These are phyloP conservation scores for Penicillium roqueforti DNA, from an alignment of 495 filamentous ascomycete genomes.

Conservation along the genomic window DNA sequence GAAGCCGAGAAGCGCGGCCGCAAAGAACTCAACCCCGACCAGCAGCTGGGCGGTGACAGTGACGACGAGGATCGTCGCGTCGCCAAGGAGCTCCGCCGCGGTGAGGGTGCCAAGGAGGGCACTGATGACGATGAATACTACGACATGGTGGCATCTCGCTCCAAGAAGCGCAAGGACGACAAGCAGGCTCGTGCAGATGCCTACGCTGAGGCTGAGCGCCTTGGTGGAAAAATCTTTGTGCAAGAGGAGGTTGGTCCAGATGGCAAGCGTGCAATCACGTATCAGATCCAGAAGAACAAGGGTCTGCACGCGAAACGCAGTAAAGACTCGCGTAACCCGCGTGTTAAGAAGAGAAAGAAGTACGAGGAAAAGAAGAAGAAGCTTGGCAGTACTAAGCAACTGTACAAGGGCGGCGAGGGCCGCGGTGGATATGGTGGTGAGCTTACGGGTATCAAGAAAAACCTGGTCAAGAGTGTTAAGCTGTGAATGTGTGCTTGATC, in stretches of 20 bases:
- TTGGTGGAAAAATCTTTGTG: constrained; percentile 54
- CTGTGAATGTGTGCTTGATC: constrained; percentile 44
- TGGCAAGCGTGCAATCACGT: constrained; percentile 84
- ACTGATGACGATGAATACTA: constrained; percentile 77
- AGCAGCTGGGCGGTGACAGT: constrained; percentile 63
- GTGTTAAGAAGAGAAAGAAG: constrained; percentile 96
- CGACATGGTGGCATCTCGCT: constrained; percentile 70
- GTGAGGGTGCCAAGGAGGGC: constrained; percentile 28
- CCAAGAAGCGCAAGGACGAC: constrained; percentile 65
- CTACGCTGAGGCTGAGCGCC: constrained; percentile 46
- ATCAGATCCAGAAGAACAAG: constrained; percentile 96
- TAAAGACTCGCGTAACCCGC: constrained; percentile 90
- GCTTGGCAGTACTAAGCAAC: constrained; percentile 71
- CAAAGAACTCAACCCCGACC: constrained; percentile 55
- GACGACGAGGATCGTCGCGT: constrained; percentile 49
- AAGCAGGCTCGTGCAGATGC: constrained; percentile 62
- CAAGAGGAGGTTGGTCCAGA: constrained; percentile 62
- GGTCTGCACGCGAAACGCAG: constrained; percentile 81
- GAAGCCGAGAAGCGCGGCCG: constrained; percentile 83
- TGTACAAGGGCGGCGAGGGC: constrained; percentile 85
- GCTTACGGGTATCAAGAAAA: constrained; percentile 90
- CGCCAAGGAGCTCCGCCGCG: constrained; percentile 42
- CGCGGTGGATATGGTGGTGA: constrained; percentile 88
- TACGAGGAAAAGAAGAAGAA: constrained; percentile 95
- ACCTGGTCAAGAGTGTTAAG: constrained; percentile 89